Conservation (phyloP, 352 stramenopile species). For the Globisporangium yorkense region DNA sequence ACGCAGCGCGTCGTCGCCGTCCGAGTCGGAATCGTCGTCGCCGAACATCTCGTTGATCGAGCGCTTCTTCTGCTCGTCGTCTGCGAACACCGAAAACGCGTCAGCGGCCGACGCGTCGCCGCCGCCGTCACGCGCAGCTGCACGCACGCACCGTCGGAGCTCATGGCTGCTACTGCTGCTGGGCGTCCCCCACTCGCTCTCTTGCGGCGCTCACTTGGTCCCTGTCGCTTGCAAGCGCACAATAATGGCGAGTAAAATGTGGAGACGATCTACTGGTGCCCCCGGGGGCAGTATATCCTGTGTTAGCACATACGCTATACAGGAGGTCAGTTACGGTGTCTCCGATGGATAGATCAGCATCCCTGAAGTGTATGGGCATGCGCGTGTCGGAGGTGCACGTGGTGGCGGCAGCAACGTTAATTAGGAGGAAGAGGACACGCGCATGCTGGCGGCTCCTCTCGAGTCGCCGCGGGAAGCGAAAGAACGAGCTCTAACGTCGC, state of each 20-base stretch:
- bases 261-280: neutral
- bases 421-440: neutral
- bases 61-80: constrained; percentile 79
- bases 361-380: neutral
- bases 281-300: neutral
- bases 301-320: neutral
- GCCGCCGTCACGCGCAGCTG: neutral
- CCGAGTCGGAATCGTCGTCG: constrained; percentile 74
- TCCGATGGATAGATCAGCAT: too few relatives aligned
- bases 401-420: neutral
- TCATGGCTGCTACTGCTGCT: constrained; percentile 24
- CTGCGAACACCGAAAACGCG: constrained; percentile 14
- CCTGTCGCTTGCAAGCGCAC: neutral
- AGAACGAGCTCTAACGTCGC: neutral
- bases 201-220: neutral
- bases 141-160: constrained; percentile 47
- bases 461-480: neutral
- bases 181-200: constrained; percentile 4
- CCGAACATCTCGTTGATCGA: constrained; percentile 88
- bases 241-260: neutral
- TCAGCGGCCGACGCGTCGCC: neutral
- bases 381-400: neutral
- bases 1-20: constrained; percentile 48
- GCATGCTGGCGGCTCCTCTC: neutral
- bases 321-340: neutral